Evolutionary conservation across 2,329 filamentous ascomycete species (phyloP).

Genomic region (Allantophomopsis cytisporea): DNA sequence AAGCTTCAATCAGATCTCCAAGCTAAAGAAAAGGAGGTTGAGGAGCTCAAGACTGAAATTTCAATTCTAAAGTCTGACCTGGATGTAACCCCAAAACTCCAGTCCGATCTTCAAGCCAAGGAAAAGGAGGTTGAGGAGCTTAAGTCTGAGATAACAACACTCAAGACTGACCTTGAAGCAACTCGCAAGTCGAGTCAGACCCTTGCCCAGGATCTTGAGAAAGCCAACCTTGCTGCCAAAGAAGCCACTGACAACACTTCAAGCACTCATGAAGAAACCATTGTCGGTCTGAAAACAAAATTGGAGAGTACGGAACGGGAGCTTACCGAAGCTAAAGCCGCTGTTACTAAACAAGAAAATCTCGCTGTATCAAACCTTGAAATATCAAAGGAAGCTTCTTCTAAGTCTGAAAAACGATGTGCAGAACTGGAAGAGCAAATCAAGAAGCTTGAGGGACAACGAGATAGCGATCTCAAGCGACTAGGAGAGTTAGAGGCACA

Average conservation of each 20-base stretch:
- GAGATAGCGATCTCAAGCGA: conserved; percentile 6
- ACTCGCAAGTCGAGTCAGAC: conserved; percentile 56
- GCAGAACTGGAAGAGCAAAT: conserved; percentile 10
- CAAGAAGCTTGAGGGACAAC: conserved; percentile 9
- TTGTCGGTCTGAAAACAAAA: conserved; percentile 12
- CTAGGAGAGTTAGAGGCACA: conserved; percentile 5
- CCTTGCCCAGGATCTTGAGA: conserved; percentile 22
- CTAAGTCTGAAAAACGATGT: conserved; percentile 8
- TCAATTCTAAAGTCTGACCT: conserved; percentile 57
- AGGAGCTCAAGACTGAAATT: conserved; percentile 56
- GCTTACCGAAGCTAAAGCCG: too few relatives aligned
- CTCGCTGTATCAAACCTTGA: background rate
- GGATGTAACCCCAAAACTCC: conserved; percentile 56
- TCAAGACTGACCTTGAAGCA: conserved; percentile 46
- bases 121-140: conserved; percentile 1
- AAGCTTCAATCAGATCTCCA: conserved; percentile 65
- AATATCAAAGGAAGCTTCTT: conserved; percentile 8
- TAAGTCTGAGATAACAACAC: conserved; percentile 1
- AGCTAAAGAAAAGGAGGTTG: conserved; percentile 57
- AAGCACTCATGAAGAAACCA: conserved; percentile 12
- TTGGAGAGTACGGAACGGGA: conserved; percentile 6
- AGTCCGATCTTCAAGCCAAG: conserved; percentile 1
- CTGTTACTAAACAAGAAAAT: conserved; percentile 7
- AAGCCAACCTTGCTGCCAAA: conserved; percentile 7
- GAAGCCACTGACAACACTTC: conserved; percentile 1